A percentile compares a stretch with the other conserved stretches of the same genome.
Evolutionary conservation across 345 rosid species (phyloP).

Genomic region (Euphorbia pulcherrima): DNA sequence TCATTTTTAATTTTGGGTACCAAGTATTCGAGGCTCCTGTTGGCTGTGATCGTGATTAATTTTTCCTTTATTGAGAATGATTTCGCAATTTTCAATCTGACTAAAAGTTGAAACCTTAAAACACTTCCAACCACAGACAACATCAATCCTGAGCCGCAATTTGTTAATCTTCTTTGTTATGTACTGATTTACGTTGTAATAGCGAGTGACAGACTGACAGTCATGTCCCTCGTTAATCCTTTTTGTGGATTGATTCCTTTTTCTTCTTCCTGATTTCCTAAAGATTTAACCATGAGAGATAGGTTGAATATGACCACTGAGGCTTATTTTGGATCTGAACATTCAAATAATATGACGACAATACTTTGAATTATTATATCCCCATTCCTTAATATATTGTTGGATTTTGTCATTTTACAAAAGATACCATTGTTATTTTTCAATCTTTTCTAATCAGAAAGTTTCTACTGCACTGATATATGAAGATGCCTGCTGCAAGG

Average conservation of each 20-base stretch:
- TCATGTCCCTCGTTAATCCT: too few relatives aligned
- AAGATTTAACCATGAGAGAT: background rate
- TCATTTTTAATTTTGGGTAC: background rate
- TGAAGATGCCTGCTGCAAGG: constrained; percentile 52
- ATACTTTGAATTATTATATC: background rate
- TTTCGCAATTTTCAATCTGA: background rate
- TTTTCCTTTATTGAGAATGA: background rate
- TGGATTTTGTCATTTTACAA: background rate
- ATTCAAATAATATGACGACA: background rate
- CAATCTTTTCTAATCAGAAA: background rate
- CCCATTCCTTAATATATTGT: background rate
- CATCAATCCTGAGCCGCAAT: background rate
- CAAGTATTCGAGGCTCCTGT: background rate
- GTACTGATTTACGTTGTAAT: background rate
- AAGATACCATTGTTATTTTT: background rate
- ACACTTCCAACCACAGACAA: background rate
- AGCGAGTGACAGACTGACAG: background rate
- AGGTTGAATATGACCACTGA: background rate
- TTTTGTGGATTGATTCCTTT: too few relatives aligned
- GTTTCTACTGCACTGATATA: constrained; percentile 6
- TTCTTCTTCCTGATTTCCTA: background rate
- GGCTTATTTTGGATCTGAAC: background rate
- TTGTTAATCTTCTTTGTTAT: background rate
- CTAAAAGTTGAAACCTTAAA: background rate
- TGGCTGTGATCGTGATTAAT: background rate